Evolutionary conservation across 805 yeast species (phyloP), one percentile per base, ranked within the genome.

Genomic region (Barnettozyma botsteinii): DNA sequence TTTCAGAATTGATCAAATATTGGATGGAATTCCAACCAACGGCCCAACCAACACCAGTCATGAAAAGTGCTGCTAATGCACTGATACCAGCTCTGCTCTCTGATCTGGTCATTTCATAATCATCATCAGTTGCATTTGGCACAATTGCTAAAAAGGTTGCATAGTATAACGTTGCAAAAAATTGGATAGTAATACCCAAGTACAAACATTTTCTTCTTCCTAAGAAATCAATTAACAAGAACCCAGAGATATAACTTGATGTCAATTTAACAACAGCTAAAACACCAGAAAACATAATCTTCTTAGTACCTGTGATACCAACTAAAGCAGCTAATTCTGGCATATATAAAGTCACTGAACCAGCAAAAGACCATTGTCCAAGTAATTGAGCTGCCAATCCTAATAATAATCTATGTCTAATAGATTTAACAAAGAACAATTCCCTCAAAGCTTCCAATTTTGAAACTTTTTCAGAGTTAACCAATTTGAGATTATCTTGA

Each of bases 321-420:
- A 69, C 67, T 43, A 72, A 58, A 5, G 65, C 66, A 44, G 74
- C 70, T 32, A 75, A 56, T 37, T 72, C 74, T 2, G 80, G 73
- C 28, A 80, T 74, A 48, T 76, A 77, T 35, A 75, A 72, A 3
- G 81, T 75, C 33, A 77, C 60, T 7, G 79, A 68, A 47, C 69
- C 70, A 7, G 79, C 75, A 37, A 79, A 79, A n/a, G 75, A 67
- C 80, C 80, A 76, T 57, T 76, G 80, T 27, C 72, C 72, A 29
- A 75, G 60, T 12, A 74, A 30, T 55, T 74, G 81, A 23, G 69
- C 62, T 40, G 55, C 43, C 26, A 65, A 41, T 32, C 75, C 70
- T 28, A 75, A 46, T 7, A 59, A 48, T 34, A 75, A 62, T 56
- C 80, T 63, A 57, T 70, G 70, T 40, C 71, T 57, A 40, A 71